Evolutionary conservation across 75 land plant species (phyloP), one percentile per base, ranked within the genome.

Genomic region (Pinus taeda): DNA sequence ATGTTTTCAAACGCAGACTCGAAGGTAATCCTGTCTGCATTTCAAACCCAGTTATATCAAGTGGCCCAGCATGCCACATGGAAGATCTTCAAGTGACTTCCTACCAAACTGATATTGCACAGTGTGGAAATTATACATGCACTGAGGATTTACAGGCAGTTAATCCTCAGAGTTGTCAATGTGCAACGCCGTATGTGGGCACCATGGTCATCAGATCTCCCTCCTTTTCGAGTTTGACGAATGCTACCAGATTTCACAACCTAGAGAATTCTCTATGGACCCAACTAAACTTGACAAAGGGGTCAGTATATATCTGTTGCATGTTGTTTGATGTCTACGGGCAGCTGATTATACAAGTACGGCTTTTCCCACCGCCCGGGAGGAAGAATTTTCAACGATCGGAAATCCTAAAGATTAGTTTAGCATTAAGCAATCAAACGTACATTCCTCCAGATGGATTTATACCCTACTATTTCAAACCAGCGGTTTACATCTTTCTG

Each of bases 111-210:
- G 84, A 85, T 74, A 39, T 78, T 3, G 81, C 79, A 4, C 82
- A 63, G 15, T 91, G 93, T 76, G 81, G 79, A 24, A 22, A 74
- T 4, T 77, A 73, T 60, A 49, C 73, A 37, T 92, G 94, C 58
- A 67, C 82, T 20, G 4, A 45, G 17, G 88, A 76, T 57, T 78
- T 80, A 17, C 42, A 6, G 71, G 82, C 79, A 72, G 70, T 90
- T 4, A 85, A 66, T 69, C 95, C 88, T 42, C 83, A 83, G 78
- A 90, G 84, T 59, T 90, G 95, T 77, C 75, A 57, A 15, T 91
- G 91, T 70, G 89, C 87, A 8, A 79, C 79, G 75, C 89, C 93
- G 26, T 90, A 80, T 73, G 75, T 83, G 71, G 92, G 92, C 12
- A 79, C 55, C 12, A 49, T 91, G 2, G 3, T 55, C 53, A 79